Evolutionary conservation across 2,329 filamentous ascomycete species (phyloP).

Genomic region (Fusarium acutatum): DNA sequence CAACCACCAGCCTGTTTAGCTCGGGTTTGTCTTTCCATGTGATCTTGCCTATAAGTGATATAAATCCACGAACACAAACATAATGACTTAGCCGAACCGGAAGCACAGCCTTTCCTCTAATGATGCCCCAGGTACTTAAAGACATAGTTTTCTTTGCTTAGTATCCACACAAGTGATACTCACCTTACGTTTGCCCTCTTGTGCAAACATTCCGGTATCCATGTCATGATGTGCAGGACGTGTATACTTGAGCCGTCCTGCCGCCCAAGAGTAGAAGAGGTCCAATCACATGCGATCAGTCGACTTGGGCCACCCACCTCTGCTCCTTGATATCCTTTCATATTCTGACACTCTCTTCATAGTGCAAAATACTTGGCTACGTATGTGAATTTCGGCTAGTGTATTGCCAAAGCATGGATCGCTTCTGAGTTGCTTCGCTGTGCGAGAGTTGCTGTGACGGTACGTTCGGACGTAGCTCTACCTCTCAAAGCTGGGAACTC

Average conservation of each 20-base stretch:
- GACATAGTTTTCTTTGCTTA: background rate
- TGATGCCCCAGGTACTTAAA: background rate
- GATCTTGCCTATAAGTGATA: background rate
- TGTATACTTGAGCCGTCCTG: background rate
- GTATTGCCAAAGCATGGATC: constrained; percentile 34
- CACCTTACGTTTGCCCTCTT: background rate
- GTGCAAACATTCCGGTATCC: constrained; percentile 5
- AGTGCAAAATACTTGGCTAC: constrained; percentile 35
- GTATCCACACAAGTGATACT: background rate
- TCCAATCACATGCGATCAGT: background rate
- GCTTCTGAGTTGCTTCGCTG: constrained; percentile 25
- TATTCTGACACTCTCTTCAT: constrained; percentile 31
- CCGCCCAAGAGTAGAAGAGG: background rate
- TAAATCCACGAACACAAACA: background rate
- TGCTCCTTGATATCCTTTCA: background rate
- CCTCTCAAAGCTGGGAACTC: constrained; percentile 31
- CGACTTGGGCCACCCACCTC: background rate
- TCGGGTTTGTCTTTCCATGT: background rate
- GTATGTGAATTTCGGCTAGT: constrained; percentile 34
- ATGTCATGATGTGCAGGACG: background rate
- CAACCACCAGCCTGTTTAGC: background rate
- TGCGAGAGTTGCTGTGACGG: constrained; percentile 15
- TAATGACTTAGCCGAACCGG: background rate
- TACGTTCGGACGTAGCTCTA: constrained; percentile 41
- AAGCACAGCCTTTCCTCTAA: background rate